Conservation (phyloP, 2,329 filamentous ascomycete genomes). For the Beauveria medogensis region DNA sequence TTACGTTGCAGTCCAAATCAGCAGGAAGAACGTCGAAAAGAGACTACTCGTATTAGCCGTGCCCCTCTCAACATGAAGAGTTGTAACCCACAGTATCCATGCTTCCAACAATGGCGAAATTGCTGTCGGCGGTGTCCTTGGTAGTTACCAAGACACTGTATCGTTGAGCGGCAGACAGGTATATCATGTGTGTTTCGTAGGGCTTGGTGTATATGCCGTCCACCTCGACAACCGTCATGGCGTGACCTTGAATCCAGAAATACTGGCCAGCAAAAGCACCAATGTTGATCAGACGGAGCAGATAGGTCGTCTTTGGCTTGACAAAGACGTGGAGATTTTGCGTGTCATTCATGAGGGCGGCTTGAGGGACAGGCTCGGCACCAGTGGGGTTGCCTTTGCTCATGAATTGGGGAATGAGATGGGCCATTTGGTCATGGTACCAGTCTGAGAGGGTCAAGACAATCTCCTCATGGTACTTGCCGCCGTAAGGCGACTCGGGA, state of each 20-base stretch:
- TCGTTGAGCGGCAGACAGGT: slow-evolving; percentile 60
- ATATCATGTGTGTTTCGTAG: slow-evolving; percentile 53
- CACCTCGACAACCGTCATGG: slow-evolving; percentile 62
- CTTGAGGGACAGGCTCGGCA: slow-evolving; percentile 59
- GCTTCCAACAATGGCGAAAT: slow-evolving; percentile 60
- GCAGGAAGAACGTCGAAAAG: slow-evolving; percentile 63
- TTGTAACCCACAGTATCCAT: slow-evolving; percentile 53
- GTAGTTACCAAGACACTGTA: slow-evolving; percentile 56
- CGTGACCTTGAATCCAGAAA: slow-evolving; percentile 60
- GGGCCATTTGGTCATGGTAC: slow-evolving; percentile 55
- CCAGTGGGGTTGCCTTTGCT: slow-evolving; percentile 47
- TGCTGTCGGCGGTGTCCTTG: slow-evolving; percentile 50
- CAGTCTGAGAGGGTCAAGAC: slow-evolving; percentile 60
- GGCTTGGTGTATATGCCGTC: slow-evolving; percentile 63
- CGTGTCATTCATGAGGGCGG: slow-evolving; percentile 64
- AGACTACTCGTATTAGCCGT: slow-evolving; percentile 36
- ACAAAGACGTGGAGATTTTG: slow-evolving; percentile 51
- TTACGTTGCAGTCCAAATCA: slow-evolving; percentile 60
- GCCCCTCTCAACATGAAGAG: background rate
- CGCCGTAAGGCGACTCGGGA: slow-evolving; percentile 45
- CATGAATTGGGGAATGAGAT: slow-evolving; percentile 42
- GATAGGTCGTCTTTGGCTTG: slow-evolving; percentile 60
- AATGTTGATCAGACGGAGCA: slow-evolving; percentile 65
- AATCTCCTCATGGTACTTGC: slow-evolving; percentile 53
- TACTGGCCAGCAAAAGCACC: slow-evolving; percentile 63